Conservation (phyloP, 1,284 basidiomycete species). For the Coniophora puteana region DNA sequence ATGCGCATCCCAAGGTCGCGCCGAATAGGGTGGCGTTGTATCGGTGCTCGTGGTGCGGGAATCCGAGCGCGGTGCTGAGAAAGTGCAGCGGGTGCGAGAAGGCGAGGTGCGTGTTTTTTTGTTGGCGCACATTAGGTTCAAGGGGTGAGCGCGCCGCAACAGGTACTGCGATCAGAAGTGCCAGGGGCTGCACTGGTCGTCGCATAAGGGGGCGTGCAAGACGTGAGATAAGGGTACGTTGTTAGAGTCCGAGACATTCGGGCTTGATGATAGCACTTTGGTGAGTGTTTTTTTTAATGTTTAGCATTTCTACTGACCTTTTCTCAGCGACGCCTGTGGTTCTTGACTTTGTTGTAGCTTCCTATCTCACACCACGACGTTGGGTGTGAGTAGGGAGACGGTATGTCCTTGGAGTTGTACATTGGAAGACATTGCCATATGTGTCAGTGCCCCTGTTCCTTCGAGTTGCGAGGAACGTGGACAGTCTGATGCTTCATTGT, state of each 20-base stretch:
- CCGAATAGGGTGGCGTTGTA: constrained; percentile 44
- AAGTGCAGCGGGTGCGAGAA: constrained; percentile 47
- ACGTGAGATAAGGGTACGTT: no score
- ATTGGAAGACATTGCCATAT: no score
- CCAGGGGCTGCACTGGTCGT: constrained; percentile 48
- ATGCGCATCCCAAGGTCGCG: constrained; percentile 38
- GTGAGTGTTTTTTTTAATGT: no score
- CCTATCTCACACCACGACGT: no score
- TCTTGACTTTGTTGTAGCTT: no score
- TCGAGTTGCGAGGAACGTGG: constrained; percentile 22
- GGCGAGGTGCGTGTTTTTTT: constrained; percentile 30
- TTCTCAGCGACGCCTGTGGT: no score
- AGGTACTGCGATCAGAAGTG: constrained; percentile 50
- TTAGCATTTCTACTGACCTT: no score
- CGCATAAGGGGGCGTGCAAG: constrained; percentile 40
- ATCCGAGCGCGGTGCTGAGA: constrained; percentile 50
- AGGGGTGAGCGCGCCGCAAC: constrained; percentile 1
- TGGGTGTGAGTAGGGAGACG: neutral
- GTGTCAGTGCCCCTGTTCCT: no score
- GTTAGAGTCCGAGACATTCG: no score
- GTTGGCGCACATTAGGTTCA: neutral
- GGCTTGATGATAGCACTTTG: no score
- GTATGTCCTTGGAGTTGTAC: no score
- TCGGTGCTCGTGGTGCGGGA: constrained; percentile 55
- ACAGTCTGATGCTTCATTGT: constrained; percentile 4